phyloP scores from a whole-genome alignment of 495 filamentous ascomycete species.

The Pyrenopolyporus hunteri region DNA sequence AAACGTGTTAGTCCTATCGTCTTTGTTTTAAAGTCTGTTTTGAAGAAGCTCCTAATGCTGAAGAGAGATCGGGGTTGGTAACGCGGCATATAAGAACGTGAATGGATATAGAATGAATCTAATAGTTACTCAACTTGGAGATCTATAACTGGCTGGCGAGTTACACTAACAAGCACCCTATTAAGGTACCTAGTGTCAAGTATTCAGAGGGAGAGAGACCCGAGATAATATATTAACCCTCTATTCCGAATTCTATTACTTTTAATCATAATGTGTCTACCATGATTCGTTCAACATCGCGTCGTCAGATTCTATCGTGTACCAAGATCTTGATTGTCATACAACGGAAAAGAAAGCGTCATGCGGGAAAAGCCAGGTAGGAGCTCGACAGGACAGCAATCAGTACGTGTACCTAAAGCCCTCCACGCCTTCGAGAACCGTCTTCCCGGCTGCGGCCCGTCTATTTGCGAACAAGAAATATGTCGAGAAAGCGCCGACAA shows the following conservation, averaged over 20 bases:
- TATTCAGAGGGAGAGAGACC: background rate
- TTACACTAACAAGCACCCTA: no score
- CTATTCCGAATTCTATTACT: background rate
- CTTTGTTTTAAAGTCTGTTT: no score
- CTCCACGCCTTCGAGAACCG: conserved; percentile 61
- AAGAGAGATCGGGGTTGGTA: no score
- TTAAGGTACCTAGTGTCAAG: background rate
- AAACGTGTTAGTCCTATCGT: no score
- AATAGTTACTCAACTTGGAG: no score
- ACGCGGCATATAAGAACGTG: no score
- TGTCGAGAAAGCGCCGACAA: conserved; percentile 64
- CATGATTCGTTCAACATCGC: conserved; percentile 7
- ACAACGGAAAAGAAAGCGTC: no score
- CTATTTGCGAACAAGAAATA: conserved; percentile 69
- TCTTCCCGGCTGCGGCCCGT: conserved; percentile 53
- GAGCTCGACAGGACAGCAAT: background rate
- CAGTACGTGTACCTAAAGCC: conserved; percentile 62
- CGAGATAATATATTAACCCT: background rate
- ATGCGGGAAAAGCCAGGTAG: no score
- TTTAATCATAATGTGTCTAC: background rate
- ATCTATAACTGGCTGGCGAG: no score
- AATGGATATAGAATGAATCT: no score
- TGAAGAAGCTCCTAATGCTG: no score
- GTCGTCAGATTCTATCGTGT: background rate
- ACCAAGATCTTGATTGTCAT: background rate